Evolutionary conservation across 2,329 filamentous ascomycete genomes (phyloP).

Genomic region (Botrytis tulipae): DNA sequence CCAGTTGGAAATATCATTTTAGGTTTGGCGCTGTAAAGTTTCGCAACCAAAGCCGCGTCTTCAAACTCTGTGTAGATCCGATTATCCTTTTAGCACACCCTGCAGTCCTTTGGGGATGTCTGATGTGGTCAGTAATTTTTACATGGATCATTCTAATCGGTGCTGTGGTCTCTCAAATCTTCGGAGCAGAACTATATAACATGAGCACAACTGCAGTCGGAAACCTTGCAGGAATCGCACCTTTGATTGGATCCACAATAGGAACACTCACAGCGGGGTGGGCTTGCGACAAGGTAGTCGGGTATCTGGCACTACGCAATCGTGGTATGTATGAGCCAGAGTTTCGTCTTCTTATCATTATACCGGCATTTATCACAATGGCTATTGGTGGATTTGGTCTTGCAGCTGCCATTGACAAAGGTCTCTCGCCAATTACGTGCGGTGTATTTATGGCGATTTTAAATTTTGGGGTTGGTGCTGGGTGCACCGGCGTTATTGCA

Average conservation of each 20-base stretch:
- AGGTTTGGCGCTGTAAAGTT: background rate
- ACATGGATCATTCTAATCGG: background rate
- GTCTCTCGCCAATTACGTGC: background rate
- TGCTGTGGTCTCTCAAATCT: background rate
- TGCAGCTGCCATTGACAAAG: background rate
- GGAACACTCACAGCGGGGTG: background rate
- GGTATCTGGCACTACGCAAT: background rate
- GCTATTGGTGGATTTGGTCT: background rate
- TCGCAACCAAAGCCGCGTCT: background rate
- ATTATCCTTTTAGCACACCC: background rate
- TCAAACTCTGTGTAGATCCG: background rate
- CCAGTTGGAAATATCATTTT: background rate
- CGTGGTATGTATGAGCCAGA: background rate
- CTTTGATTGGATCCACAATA: background rate
- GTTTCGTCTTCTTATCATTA: background rate
- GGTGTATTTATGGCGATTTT: background rate
- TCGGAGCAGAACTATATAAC: background rate
- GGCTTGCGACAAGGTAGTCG: background rate
- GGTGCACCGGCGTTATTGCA: background rate
- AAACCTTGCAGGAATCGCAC: background rate
- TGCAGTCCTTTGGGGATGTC: background rate
- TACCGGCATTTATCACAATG: background rate
- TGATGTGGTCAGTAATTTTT: background rate
- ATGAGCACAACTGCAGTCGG: background rate
- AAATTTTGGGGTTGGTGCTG: background rate